These are phyloP conservation scores for Sphaceloma murrayae DNA, from an alignment of 2,329 filamentous ascomycete species.

Conservation along the genomic window DNA sequence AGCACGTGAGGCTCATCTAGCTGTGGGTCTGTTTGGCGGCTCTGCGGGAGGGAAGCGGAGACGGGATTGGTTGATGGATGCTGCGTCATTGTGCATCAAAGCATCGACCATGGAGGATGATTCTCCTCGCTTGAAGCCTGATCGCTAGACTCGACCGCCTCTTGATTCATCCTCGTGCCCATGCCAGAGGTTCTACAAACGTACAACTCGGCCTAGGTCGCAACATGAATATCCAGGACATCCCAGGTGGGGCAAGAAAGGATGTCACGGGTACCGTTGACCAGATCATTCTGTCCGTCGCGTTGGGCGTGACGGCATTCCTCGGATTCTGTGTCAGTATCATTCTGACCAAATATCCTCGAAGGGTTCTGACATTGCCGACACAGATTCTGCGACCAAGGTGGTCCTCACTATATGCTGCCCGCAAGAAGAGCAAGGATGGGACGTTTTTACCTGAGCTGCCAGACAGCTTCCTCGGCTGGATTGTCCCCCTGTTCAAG, in stretches of 20 bases:
- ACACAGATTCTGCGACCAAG: conserved; percentile 71
- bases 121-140: conserved; percentile 14
- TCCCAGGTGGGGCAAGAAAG: conserved; percentile 25
- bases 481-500: conserved; percentile 76
- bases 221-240: conserved; percentile 21
- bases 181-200: too few species aligned
- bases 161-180: neutral
- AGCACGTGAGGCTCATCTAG: neutral
- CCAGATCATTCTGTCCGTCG: conserved; percentile 63
- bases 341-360: neutral
- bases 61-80: conserved; percentile 28
- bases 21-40: neutral
- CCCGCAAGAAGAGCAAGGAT: conserved; percentile 67
- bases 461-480: conserved; percentile 78
- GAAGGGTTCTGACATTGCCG: neutral
- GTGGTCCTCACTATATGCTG: conserved; percentile 87
- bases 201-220: too few species aligned
- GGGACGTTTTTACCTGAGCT: conserved; percentile 64
- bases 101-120: conserved; percentile 6
- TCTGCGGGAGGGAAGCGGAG: conserved; percentile 29
- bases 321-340: conserved; percentile 64
- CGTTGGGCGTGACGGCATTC: conserved; percentile 62
- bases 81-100: conserved; percentile 14
- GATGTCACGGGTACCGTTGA: conserved; percentile 39
- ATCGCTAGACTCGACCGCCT: neutral